Conservation (phyloP, 345 rosid species). For the Garcia nutans region DNA sequence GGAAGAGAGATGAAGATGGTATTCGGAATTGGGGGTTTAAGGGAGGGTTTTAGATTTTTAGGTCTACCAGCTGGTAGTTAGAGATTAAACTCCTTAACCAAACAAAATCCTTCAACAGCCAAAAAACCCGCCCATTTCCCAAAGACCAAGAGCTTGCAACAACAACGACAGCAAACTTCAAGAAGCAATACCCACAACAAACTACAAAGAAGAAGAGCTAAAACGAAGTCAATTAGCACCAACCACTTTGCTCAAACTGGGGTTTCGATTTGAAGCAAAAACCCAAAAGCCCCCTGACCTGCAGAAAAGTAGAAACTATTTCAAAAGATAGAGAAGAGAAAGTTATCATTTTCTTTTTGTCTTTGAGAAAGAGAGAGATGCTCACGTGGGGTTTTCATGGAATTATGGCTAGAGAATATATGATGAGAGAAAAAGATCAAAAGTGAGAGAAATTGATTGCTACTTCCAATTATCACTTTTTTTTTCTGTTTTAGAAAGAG, state of each 20-base stretch:
- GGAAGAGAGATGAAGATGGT: conserved; percentile 17
- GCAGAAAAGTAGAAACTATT: conserved; percentile 15
- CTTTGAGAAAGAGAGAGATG: conserved; percentile 21
- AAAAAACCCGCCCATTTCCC: conserved; percentile 10
- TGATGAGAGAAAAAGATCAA: conserved; percentile 40
- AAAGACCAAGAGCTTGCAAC: conserved; percentile 14
- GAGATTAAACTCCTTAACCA: conserved; percentile 75
- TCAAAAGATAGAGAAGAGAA: conserved; percentile 16
- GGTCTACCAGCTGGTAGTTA: conserved; percentile 98
- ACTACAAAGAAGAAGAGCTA: conserved; percentile 14
- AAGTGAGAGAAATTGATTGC: conserved; percentile 33
- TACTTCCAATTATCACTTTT: conserved; percentile 26
- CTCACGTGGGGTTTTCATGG: conserved; percentile 53
- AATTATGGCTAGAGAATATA: conserved; percentile 43
- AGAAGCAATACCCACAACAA: conserved; percentile 7
- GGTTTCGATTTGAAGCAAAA: conserved; percentile 31
- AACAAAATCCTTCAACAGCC: conserved; percentile 41
- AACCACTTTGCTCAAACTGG: conserved; percentile 28
- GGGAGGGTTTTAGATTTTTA: conserved; percentile 46
- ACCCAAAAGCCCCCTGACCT: conserved; percentile 4
- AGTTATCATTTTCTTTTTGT: conserved; percentile 25
- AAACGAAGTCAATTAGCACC: conserved; percentile 32
- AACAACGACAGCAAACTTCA: conserved; percentile 11
- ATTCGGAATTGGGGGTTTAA: conserved; percentile 40
- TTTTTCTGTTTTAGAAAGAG: conserved; percentile 2